Evolutionary conservation across 371 early-diverging fungal species (phyloP).

Genomic region (Coemansia sp.): DNA sequence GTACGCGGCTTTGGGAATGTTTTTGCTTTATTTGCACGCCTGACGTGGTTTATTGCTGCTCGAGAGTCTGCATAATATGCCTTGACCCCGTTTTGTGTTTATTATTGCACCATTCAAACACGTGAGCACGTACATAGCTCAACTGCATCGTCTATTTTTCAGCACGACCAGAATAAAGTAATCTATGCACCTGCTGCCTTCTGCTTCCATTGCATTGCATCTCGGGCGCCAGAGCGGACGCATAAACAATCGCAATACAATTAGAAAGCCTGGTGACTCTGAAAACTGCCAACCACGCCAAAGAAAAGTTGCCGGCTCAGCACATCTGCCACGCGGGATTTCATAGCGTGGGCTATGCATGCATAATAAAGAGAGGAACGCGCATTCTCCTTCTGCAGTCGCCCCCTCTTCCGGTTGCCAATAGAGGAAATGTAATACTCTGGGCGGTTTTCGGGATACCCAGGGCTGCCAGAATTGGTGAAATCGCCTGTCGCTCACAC

Average conservation of each 20-base stretch:
- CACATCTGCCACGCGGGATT: background rate
- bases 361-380: background rate
- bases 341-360: background rate
- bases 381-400: background rate
- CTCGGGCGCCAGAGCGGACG: background rate
- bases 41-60: no score
- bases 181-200: constrained; percentile 1
- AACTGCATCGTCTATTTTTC: background rate
- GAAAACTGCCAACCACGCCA: background rate
- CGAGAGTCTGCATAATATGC: no score
- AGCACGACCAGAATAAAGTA: background rate
- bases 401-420: background rate
- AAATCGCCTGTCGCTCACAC: background rate
- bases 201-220: constrained; percentile 2
- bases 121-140: constrained; percentile 6
- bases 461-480: no score
- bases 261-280: background rate
- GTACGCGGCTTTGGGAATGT: no score
- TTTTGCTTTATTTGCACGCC: no score
- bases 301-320: background rate
- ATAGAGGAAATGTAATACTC: background rate
- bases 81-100: constrained; percentile 4
- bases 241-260: background rate
- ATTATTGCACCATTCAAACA: constrained; percentile 8
- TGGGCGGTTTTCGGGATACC: background rate